Percentiles rank a stretch among this genome's conserved stretches.
Conservation (phyloP, 1,284 basidiomycete genomes). For the Malassezia arunalokei region DNA sequence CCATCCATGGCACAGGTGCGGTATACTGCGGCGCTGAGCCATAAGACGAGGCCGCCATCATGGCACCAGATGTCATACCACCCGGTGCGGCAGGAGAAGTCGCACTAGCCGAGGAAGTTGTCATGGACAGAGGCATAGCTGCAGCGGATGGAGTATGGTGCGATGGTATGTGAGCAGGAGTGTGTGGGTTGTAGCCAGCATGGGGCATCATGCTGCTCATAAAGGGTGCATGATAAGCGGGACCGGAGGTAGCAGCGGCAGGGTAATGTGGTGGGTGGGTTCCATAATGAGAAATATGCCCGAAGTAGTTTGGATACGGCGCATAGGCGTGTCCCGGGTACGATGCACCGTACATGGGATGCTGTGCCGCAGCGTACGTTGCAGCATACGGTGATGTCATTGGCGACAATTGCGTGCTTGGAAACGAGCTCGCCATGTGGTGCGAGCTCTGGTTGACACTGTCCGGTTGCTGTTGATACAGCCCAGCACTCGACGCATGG, state of each 20-base stretch:
- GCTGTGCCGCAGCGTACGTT: constrained; percentile 10
- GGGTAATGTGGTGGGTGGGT: constrained; percentile 13
- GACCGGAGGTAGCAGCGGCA: not conserved
- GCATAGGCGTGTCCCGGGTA: constrained; percentile 14
- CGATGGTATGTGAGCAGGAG: constrained; percentile 5
- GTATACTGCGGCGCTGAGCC: constrained; percentile 35
- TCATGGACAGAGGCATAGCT: constrained; percentile 5
- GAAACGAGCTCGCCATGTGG: constrained; percentile 12
- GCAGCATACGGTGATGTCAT: constrained; percentile 14
- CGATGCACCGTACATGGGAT: constrained; percentile 15
- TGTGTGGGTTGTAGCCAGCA: constrained; percentile 9
- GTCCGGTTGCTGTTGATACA: constrained; percentile 3
- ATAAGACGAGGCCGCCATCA: constrained; percentile 22
- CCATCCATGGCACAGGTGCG: constrained; percentile 36
- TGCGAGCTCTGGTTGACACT: constrained; percentile 7
- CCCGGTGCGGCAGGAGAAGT: not conserved
- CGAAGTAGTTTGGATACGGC: constrained; percentile 14
- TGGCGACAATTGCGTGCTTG: constrained; percentile 12
- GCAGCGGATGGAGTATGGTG: constrained; percentile 8
- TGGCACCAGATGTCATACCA: constrained; percentile 2
- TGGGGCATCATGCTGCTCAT: constrained; percentile 14
- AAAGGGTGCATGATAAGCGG: constrained; percentile 14
- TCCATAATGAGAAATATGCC: constrained; percentile 13
- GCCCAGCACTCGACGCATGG: constrained; percentile 1
- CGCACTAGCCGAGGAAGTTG: not conserved